A percentile compares a stretch with the other conserved stretches of the same genome.
phyloP scores from a whole-genome alignment of 169 alveolate genomes.

The Fabrea salina region DNA sequence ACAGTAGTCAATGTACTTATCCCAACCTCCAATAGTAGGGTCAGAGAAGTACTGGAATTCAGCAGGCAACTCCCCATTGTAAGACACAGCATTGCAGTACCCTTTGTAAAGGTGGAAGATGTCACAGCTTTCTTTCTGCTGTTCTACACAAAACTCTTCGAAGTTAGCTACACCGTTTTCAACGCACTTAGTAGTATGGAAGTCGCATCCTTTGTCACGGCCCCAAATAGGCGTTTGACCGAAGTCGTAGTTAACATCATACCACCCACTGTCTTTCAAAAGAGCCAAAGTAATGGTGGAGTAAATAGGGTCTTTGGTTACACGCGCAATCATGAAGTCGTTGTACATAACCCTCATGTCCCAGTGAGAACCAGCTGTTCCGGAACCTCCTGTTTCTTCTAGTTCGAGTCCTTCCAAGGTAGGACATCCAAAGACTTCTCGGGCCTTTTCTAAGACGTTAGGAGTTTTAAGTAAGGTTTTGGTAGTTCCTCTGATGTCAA shows the following conservation, averaged over 20 bases:
- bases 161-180: background rate
- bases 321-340: conserved; percentile 53
- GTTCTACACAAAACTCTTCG: background rate
- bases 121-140: background rate
- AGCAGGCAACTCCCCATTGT: background rate
- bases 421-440: conserved; percentile 46
- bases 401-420: conserved; percentile 41
- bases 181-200: background rate
- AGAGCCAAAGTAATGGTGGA: conserved; percentile 43
- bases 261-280: conserved; percentile 53
- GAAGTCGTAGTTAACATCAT: conserved; percentile 11
- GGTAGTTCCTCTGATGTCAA: background rate
- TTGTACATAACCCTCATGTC: conserved; percentile 46
- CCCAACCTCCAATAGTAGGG: background rate
- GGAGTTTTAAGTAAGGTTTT: conserved; percentile 29
- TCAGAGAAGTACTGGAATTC: background rate
- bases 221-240: background rate
- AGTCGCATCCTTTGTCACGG: conserved; percentile 8
- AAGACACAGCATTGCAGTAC: background rate
- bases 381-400: conserved; percentile 53
- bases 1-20: background rate
- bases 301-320: conserved; percentile 3
- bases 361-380: conserved; percentile 59
- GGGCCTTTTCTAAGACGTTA: conserved; percentile 35
- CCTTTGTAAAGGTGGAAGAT: background rate